Evolutionary conservation across 495 filamentous ascomycete genomes (phyloP).

Genomic region (Cercophora newfieldiana): DNA sequence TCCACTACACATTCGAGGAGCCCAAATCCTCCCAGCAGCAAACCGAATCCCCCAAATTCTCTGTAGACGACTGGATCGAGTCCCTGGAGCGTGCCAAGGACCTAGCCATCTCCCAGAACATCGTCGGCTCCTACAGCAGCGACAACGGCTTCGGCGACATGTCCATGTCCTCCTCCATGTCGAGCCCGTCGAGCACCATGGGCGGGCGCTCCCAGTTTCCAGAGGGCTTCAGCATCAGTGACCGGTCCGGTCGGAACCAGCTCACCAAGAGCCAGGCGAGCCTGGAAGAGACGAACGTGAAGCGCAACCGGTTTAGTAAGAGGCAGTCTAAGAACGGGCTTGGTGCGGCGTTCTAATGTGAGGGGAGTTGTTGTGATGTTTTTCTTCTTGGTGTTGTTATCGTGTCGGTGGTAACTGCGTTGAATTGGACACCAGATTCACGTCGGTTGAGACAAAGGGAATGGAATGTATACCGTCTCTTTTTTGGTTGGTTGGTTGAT

Average conservation of each 20-base stretch:
- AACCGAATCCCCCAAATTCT: constrained; percentile 44
- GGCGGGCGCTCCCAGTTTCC: constrained; percentile 45
- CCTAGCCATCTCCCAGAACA: constrained; percentile 70
- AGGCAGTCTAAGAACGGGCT: constrained; percentile 88
- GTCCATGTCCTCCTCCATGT: constrained; percentile 66
- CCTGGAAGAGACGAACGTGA: constrained; percentile 54
- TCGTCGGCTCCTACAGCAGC: constrained; percentile 63
- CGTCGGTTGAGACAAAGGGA: not conserved
- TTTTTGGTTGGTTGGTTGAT: no score
- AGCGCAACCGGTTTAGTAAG: constrained; percentile 82
- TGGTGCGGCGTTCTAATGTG: constrained; percentile 53
- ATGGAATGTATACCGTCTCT: not conserved
- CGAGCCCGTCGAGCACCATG: constrained; percentile 75
- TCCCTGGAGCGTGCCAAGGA: constrained; percentile 79
- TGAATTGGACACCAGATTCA: not conserved
- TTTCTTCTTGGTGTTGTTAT: not conserved
- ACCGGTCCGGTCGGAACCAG: constrained; percentile 52
- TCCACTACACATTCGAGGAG: constrained; percentile 89
- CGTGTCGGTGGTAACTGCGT: no score
- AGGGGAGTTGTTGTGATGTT: not conserved
- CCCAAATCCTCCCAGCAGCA: constrained; percentile 34
- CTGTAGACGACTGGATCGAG: constrained; percentile 85
- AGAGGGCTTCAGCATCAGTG: constrained; percentile 46
- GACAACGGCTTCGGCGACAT: constrained; percentile 73
- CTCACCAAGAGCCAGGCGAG: constrained; percentile 57